These are phyloP conservation scores for Aspergillus cavernicola DNA, from an alignment of 495 filamentous ascomycete species.

Conservation along the genomic window DNA sequence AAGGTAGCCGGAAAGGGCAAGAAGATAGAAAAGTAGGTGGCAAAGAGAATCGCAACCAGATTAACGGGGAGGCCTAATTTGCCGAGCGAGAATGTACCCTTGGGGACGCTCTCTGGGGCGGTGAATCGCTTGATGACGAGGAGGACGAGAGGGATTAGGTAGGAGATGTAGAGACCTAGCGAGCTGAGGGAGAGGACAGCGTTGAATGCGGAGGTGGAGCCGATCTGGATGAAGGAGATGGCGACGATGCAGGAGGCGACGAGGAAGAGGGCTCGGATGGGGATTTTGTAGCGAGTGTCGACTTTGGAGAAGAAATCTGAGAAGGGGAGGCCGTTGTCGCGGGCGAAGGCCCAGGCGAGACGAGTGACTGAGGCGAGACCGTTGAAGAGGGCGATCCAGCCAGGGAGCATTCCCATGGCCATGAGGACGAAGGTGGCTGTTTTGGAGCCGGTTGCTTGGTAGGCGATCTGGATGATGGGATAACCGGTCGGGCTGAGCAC, in stretches of 20 bases:
- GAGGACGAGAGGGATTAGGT: conserved; percentile 45
- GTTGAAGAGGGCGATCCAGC: conserved; percentile 39
- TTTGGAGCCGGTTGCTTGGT: conserved; percentile 41
- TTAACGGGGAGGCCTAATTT: conserved; percentile 39
- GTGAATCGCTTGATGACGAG: conserved; percentile 30
- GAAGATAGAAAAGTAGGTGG: conserved; percentile 40
- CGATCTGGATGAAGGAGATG: conserved; percentile 51
- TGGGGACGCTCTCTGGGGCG: conserved; percentile 22
- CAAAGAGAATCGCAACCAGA: conserved; percentile 37
- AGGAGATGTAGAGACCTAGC: conserved; percentile 47
- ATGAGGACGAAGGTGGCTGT: conserved; percentile 39
- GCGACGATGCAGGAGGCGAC: conserved; percentile 29
- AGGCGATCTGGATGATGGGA: conserved; percentile 52
- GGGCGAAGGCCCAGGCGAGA: conserved; percentile 57
- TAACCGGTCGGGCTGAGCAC: conserved; percentile 39
- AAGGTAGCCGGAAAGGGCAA: conserved; percentile 40
- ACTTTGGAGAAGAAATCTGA: conserved; percentile 45
- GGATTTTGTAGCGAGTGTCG: conserved; percentile 39
- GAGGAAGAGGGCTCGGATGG: conserved; percentile 44
- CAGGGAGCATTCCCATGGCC: too few species aligned
- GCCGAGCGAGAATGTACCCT: conserved; percentile 16
- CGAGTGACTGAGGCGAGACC: conserved; percentile 51
- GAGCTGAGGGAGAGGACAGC: conserved; percentile 49
- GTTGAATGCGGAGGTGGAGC: conserved; percentile 43
- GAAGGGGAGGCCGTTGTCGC: conserved; percentile 58